phyloP scores from a whole-genome alignment of 2,329 filamentous ascomycete species.

The Calonectria pteridis region DNA sequence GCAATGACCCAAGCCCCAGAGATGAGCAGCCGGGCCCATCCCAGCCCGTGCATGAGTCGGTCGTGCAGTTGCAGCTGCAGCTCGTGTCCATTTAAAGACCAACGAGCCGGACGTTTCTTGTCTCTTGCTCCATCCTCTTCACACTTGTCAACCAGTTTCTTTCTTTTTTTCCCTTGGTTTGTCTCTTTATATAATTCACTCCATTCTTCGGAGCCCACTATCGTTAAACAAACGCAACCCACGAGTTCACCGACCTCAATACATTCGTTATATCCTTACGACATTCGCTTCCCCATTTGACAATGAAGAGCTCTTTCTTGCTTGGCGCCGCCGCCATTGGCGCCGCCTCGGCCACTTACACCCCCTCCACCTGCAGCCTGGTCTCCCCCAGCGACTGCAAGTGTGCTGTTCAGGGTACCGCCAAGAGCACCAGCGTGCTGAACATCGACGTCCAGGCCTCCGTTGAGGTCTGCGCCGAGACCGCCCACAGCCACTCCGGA shows the following conservation, averaged over 20 bases:
- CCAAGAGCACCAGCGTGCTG: neutral
- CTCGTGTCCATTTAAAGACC: slow-evolving; percentile 40
- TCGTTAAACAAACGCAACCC: slow-evolving; percentile 30
- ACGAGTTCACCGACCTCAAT: slow-evolving; percentile 39
- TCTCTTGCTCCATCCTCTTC: slow-evolving; percentile 34
- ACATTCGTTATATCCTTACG: slow-evolving; percentile 44
- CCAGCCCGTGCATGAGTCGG: neutral
- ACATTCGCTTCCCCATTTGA: slow-evolving; percentile 35
- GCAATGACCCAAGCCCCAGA: neutral
- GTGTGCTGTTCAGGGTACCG: neutral
- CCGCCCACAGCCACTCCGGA: neutral
- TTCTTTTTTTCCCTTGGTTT: neutral
- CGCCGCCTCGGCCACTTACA: slow-evolving; percentile 49
- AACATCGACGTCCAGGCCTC: neutral
- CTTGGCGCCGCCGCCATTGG: slow-evolving; percentile 49
- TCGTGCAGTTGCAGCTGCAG: slow-evolving; percentile 11
- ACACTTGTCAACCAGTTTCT: slow-evolving; percentile 18
- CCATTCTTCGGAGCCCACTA: slow-evolving; percentile 36
- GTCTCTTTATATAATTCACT: slow-evolving; percentile 30
- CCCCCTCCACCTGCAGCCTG: neutral
- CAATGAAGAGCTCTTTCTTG: slow-evolving; percentile 51
- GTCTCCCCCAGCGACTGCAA: neutral
- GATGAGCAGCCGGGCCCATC: slow-evolving; percentile 18
- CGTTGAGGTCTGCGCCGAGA: neutral
- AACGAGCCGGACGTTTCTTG: slow-evolving; percentile 27